These are phyloP conservation scores for Penicillium sp. DNA, from an alignment of 2,329 filamentous ascomycete species.

Conservation along the genomic window DNA sequence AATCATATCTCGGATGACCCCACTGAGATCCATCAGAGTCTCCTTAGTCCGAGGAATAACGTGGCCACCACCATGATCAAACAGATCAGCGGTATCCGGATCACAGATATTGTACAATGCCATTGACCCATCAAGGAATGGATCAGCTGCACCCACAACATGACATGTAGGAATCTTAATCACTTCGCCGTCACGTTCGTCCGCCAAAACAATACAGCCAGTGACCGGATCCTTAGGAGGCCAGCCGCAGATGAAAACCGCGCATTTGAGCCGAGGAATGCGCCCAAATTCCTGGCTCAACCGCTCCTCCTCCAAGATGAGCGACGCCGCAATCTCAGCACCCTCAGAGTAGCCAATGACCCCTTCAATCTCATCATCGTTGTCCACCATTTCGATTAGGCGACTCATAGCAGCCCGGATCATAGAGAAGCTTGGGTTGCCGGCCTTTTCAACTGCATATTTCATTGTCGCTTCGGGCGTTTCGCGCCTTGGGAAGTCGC, in stretches of 20 bases:
- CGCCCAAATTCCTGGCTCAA: conserved; percentile 13
- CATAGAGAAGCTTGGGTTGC: conserved; percentile 13
- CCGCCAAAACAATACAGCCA: conserved; percentile 15
- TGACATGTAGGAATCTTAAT: conserved; percentile 28
- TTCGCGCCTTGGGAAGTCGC: conserved; percentile 18
- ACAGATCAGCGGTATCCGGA: conserved; percentile 41
- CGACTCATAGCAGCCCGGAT: conserved; percentile 13
- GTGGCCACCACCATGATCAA: conserved; percentile 48
- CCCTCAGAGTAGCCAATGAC: conserved; percentile 30
- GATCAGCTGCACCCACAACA: conserved; percentile 41
- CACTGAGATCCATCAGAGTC: conserved; percentile 35
- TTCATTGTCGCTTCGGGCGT: conserved; percentile 20
- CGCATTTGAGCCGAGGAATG: conserved; percentile 22
- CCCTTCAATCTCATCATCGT: conserved; percentile 22
- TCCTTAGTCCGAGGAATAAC: conserved; percentile 36
- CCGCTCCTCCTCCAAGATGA: conserved; percentile 23
- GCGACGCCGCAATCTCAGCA: conserved; percentile 22
- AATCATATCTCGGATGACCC: conserved; percentile 24
- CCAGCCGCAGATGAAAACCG: conserved; percentile 24
- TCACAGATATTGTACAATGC: conserved; percentile 47
- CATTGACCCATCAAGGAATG: conserved; percentile 40
- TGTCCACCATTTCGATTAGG: conserved; percentile 18
- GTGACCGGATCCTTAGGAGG: conserved; percentile 19
- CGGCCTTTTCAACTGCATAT: conserved; percentile 10
- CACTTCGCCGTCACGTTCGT: conserved; percentile 14